These are phyloP conservation scores for Solanum verrucosum DNA, from an alignment of 257 asterid genomes.

Conservation along the genomic window DNA sequence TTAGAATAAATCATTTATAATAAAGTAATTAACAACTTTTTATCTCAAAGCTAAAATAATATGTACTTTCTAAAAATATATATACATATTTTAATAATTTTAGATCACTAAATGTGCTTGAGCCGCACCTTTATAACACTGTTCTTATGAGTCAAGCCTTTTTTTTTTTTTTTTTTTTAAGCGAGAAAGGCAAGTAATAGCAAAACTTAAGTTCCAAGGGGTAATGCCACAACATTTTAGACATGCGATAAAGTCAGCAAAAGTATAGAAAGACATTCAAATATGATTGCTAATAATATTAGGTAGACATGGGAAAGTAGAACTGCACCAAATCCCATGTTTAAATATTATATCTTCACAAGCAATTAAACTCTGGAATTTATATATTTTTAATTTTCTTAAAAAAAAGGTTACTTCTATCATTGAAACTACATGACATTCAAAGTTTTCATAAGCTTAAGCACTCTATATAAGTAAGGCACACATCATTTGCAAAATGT, in stretches of 20 bases:
- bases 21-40: neutral
- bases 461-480: neutral
- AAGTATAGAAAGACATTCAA: neutral
- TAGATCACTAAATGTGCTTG: neutral
- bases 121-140: fast-evolving
- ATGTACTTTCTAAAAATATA: too few species aligned
- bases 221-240: neutral
- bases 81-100: too few species aligned
- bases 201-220: neutral
- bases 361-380: neutral
- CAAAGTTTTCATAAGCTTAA: too few species aligned
- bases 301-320: slow-evolving; percentile 9
- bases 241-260: neutral
- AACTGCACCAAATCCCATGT: neutral
- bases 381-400: neutral
- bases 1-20: neutral
- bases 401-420: neutral
- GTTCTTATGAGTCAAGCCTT: neutral
- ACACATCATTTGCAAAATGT: neutral
- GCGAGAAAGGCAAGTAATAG: neutral
- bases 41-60: too few species aligned
- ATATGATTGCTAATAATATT: slow-evolving; percentile 2
- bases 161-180: neutral
- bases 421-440: neutral
- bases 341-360: neutral